Conservation (phyloP, 176 grass and related monocot genomes). For the Hsuehochloa calcarea region DNA sequence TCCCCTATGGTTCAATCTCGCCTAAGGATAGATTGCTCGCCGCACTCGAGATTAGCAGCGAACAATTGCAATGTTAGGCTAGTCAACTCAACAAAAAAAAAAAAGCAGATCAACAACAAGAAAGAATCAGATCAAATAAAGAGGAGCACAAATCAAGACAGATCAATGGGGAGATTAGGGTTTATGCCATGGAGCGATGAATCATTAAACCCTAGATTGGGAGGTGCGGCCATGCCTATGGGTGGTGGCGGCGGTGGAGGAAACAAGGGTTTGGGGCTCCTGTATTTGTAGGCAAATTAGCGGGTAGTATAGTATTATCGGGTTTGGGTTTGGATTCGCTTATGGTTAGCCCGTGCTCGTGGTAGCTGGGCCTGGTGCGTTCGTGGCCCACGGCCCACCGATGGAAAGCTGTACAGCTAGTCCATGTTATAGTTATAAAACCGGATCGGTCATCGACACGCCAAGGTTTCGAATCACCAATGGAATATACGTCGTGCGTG, state of each 20-base stretch:
- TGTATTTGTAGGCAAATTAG: constrained; percentile 38
- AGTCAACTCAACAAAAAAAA: too few species aligned
- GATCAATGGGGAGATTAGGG: background rate
- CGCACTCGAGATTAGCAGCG: constrained; percentile 31
- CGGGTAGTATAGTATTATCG: background rate
- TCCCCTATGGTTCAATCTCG: constrained; percentile 31
- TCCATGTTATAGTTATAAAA: too few species aligned
- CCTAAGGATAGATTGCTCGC: constrained; percentile 61
- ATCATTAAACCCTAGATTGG: background rate
- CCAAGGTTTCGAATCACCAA: too few species aligned
- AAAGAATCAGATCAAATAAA: background rate
- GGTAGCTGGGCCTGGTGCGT: background rate
- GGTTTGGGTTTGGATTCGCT: constrained; percentile 20
- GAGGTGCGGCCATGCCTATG: too few species aligned
- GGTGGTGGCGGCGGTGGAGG: background rate
- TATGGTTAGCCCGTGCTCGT: background rate
- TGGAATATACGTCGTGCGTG: too few species aligned
- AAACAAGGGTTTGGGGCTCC: background rate
- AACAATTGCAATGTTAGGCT: constrained; percentile 63
- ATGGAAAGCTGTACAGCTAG: constrained; percentile 25
- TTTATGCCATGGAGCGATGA: background rate
- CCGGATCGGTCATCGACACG: too few species aligned
- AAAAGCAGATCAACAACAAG: background rate
- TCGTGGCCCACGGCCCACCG: background rate
- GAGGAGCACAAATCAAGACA: background rate